These are phyloP conservation scores for Avena eriantha DNA, from an alignment of 176 grass and related monocot genomes.

Conservation along the genomic window DNA sequence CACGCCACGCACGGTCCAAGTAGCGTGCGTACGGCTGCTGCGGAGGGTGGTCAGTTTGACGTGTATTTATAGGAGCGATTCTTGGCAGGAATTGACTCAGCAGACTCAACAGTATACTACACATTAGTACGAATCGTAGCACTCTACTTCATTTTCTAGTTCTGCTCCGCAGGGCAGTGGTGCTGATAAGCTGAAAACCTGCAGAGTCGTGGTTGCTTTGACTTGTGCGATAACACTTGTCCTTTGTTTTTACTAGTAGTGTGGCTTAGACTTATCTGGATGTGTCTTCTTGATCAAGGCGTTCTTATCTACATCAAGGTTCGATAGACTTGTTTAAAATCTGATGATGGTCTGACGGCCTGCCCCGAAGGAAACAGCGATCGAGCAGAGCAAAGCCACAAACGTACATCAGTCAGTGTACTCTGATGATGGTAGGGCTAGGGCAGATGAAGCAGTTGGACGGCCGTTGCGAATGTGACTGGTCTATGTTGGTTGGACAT, in stretches of 20 bases:
- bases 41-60: neutral
- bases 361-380: neutral
- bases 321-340: neutral
- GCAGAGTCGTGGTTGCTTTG: constrained; percentile 41
- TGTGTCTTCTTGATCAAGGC: neutral
- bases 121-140: too few species aligned
- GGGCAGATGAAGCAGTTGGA: constrained; percentile 44
- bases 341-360: neutral
- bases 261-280: neutral
- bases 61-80: constrained; percentile 40
- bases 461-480: constrained; percentile 33
- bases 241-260: too few species aligned
- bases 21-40: neutral
- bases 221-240: constrained; percentile 1
- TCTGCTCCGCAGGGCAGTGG: neutral
- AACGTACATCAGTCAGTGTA: too few species aligned
- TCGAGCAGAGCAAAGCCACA: neutral
- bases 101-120: too few species aligned
- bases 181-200: neutral
- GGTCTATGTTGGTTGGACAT: constrained; percentile 1
- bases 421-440: neutral
- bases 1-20: neutral
- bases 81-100: neutral
- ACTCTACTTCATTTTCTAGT: neutral
- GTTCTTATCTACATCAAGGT: neutral